Percentiles rank a stretch among this genome's conserved stretches.
Evolutionary conservation across 352 stramenopile genomes (phyloP).

Genomic region (Albugo laibachii): DNA sequence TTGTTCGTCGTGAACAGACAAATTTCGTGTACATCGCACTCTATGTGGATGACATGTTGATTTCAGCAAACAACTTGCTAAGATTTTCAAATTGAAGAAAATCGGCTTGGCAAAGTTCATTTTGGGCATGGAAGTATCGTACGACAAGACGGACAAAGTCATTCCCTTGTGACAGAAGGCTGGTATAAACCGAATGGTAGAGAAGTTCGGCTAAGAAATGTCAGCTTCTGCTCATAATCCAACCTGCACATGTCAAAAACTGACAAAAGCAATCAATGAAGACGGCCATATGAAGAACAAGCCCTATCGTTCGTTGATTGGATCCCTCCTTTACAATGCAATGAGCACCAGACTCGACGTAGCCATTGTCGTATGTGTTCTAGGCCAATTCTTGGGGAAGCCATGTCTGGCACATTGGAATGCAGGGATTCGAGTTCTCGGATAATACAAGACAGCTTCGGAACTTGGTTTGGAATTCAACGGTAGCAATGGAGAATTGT

Average conservation of each 20-base stretch:
- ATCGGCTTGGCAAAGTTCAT: constrained; percentile 6
- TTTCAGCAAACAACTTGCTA: constrained; percentile 2
- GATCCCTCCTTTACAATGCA: too few relatives aligned
- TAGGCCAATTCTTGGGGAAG: too few relatives aligned
- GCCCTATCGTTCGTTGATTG: too few relatives aligned
- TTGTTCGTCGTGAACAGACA: constrained; percentile 2
- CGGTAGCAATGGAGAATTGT: neutral
- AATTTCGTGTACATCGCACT: constrained; percentile 6
- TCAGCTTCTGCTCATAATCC: too few relatives aligned
- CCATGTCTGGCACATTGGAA: too few relatives aligned
- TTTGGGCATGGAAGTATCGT: constrained; percentile 11
- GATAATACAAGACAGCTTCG: neutral
- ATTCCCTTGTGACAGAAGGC: constrained; percentile 9
- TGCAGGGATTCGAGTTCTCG: too few relatives aligned
- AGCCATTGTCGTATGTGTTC: too few relatives aligned
- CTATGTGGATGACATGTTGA: constrained; percentile 9
- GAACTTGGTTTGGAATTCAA: neutral
- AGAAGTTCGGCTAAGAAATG: neutral
- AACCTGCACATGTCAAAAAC: neutral
- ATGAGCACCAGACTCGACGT: neutral
- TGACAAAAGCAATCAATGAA: neutral
- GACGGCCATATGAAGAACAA: neutral
- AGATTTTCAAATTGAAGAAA: constrained; percentile 8
- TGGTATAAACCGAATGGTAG: constrained; percentile 7
- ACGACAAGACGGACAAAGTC: neutral